A percentile compares a stretch with the other conserved stretches of the same genome.
Conservation (phyloP, 352 stramenopile species). For the Phytopythium helicoides region DNA sequence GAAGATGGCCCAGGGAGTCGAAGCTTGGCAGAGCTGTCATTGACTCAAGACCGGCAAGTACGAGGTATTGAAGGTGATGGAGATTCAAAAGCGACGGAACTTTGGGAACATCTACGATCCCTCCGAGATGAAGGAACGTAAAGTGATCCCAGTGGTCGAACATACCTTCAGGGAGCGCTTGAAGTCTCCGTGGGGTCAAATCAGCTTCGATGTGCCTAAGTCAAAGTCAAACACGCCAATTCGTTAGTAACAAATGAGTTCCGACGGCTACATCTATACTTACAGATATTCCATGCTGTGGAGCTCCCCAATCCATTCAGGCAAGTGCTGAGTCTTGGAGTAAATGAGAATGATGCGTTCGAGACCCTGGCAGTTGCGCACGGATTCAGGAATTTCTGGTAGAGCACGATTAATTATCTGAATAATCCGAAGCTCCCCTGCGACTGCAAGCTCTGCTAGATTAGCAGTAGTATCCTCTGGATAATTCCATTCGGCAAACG, state of each 20-base stretch:
- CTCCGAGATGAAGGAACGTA: constrained; percentile 37
- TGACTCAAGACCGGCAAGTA: constrained; percentile 16
- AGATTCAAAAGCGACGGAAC: constrained; percentile 34
- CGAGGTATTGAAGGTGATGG: constrained; percentile 33
- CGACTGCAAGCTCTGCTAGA: constrained; percentile 22
- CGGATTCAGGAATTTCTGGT: constrained; percentile 23
- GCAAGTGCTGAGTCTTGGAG: constrained; percentile 28
- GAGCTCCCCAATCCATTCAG: constrained; percentile 25
- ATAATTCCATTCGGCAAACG: constrained; percentile 37
- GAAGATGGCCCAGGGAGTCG: constrained; percentile 16
- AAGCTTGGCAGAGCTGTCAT: constrained; percentile 25
- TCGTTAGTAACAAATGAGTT: background rate
- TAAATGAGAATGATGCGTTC: constrained; percentile 37
- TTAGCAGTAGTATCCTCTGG: constrained; percentile 29
- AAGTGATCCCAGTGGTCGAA: constrained; percentile 38
- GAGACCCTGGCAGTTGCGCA: constrained; percentile 29
- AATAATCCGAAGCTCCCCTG: constrained; percentile 37
- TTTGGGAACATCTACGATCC: constrained; percentile 23
- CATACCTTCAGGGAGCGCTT: constrained; percentile 20
- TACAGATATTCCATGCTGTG: constrained; percentile 36
- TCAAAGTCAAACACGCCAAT: background rate
- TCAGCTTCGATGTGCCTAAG: constrained; percentile 29
- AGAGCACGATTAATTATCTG: constrained; percentile 50
- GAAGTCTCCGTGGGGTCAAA: constrained; percentile 23
- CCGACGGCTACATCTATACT: background rate